Evolutionary conservation across 176 grass and related monocot species (phyloP).

Genomic region (Elymus sibiricus): DNA sequence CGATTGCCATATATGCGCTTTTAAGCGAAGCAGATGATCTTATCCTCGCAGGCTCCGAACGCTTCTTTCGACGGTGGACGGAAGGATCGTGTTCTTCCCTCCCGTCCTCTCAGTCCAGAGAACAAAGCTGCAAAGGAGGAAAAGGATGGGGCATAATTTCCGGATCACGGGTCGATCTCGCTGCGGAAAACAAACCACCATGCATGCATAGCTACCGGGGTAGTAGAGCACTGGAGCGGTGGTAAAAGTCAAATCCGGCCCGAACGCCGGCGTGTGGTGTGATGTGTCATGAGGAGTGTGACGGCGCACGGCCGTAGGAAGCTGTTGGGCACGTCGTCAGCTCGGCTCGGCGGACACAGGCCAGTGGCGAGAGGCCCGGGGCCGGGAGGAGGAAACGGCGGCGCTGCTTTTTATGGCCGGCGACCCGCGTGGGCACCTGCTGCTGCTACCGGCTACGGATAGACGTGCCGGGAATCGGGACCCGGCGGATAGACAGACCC

Average conservation of each 20-base stretch:
- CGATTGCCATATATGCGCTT: not conserved
- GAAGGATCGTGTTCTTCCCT: constrained; percentile 22
- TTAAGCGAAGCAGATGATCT: not conserved
- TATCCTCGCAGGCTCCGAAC: not conserved
- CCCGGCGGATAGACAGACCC: not conserved
- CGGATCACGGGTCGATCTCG: not conserved
- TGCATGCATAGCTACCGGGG: too few species aligned
- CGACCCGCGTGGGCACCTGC: not conserved
- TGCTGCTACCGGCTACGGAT: not conserved
- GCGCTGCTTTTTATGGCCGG: not conserved
- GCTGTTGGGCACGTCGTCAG: not conserved
- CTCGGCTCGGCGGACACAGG: not conserved
- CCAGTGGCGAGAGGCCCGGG: not conserved
- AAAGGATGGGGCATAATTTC: not conserved
- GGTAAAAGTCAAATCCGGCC: not conserved
- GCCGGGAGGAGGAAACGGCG: not conserved
- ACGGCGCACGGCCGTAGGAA: not conserved
- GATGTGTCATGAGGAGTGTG: not conserved
- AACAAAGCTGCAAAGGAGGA: not conserved
- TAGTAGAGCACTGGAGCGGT: too few species aligned
- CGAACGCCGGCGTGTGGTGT: not conserved
- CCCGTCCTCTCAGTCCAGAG: not conserved
- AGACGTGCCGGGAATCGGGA: too few species aligned
- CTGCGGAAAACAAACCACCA: not conserved
- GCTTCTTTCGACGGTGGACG: constrained; percentile 10